A percentile compares a stretch with the other conserved stretches of the same genome.
Conservation (phyloP, 2,329 filamentous ascomycete genomes). For the Nothophaeocryptopus gaeumannii region DNA sequence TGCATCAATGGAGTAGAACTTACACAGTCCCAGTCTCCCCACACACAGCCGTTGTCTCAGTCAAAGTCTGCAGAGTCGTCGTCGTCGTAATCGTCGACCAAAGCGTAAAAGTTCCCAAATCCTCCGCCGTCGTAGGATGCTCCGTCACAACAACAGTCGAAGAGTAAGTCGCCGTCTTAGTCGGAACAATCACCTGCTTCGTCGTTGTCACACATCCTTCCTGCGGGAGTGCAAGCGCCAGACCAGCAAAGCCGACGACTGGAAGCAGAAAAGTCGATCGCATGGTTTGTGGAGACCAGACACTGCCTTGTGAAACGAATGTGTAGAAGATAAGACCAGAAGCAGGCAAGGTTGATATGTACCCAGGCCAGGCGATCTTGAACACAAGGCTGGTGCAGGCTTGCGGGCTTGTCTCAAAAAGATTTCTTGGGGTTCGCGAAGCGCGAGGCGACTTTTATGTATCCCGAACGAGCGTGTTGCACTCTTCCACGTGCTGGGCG, state of each 20-base stretch:
- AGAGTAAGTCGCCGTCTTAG: slow-evolving; percentile 31
- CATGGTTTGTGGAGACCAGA: slow-evolving; percentile 21
- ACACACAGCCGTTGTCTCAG: slow-evolving; percentile 26
- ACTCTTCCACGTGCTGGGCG: slow-evolving; percentile 3
- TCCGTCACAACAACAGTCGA: slow-evolving; percentile 28
- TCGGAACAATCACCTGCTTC: slow-evolving; percentile 29
- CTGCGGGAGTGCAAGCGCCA: slow-evolving; percentile 28
- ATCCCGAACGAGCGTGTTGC: slow-evolving; percentile 9
- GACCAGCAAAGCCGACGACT: slow-evolving; percentile 20
- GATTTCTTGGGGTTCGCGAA: too few relatives aligned
- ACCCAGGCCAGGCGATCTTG: neutral
- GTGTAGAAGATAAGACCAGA: slow-evolving; percentile 1
- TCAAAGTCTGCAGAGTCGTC: slow-evolving; percentile 30
- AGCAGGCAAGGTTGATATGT: slow-evolving; percentile 5
- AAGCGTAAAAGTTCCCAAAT: slow-evolving; percentile 32
- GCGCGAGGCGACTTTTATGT: slow-evolving; percentile 2
- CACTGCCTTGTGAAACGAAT: slow-evolving; percentile 14
- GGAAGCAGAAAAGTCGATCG: slow-evolving; percentile 20
- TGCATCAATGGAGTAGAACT: slow-evolving; percentile 5
- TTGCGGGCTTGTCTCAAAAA: too few relatives aligned
- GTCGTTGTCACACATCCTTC: slow-evolving; percentile 30
- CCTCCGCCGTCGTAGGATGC: slow-evolving; percentile 23
- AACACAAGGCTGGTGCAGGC: too few relatives aligned
- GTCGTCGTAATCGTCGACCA: slow-evolving; percentile 27
- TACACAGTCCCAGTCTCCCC: slow-evolving; percentile 24